Percentiles rank a stretch among this genome's conserved stretches.
phyloP scores from a whole-genome alignment of 2,329 filamentous ascomycete genomes.

The Talaromyces verruculosus region DNA sequence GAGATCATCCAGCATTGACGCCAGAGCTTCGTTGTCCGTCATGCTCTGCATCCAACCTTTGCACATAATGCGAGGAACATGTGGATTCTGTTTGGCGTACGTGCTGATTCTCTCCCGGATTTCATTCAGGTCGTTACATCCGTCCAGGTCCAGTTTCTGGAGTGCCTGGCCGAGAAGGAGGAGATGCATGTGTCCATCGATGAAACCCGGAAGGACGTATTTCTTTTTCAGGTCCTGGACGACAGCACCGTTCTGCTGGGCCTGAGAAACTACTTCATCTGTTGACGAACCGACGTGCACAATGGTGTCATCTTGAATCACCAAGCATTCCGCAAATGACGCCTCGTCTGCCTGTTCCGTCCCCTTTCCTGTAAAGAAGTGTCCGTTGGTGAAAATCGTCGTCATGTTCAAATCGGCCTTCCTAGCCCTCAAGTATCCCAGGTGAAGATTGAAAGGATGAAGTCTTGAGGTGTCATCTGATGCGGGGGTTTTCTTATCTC shows the following conservation, averaged over 20 bases:
- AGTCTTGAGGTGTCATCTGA: background rate
- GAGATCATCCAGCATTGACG: slow-evolving; percentile 50
- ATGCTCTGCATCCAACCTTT: slow-evolving; percentile 53
- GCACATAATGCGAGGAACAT: slow-evolving; percentile 46
- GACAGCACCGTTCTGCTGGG: slow-evolving; percentile 25
- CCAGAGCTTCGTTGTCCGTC: slow-evolving; percentile 46
- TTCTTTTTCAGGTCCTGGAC: slow-evolving; percentile 38
- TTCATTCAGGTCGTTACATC: slow-evolving; percentile 45
- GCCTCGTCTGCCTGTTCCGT: slow-evolving; percentile 19
- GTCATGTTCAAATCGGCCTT: slow-evolving; percentile 22
- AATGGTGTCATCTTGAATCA: slow-evolving; percentile 45
- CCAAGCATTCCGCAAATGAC: slow-evolving; percentile 37
- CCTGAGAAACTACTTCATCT: slow-evolving; percentile 26
- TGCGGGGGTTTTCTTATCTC: slow-evolving; percentile 7
- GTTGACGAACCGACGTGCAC: slow-evolving; percentile 41
- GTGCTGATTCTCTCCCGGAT: slow-evolving; percentile 46
- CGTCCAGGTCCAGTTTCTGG: slow-evolving; percentile 45
- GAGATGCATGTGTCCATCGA: slow-evolving; percentile 54
- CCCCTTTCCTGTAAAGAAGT: slow-evolving; percentile 31
- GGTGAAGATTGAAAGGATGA: background rate
- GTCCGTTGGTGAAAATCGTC: slow-evolving; percentile 36
- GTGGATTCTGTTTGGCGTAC: slow-evolving; percentile 43
- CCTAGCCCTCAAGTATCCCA: background rate
- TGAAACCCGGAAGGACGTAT: slow-evolving; percentile 49
- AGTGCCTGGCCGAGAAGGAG: slow-evolving; percentile 52